Conservation (phyloP, 805 yeast genomes). For the Saturnispora ahearnii region DNA sequence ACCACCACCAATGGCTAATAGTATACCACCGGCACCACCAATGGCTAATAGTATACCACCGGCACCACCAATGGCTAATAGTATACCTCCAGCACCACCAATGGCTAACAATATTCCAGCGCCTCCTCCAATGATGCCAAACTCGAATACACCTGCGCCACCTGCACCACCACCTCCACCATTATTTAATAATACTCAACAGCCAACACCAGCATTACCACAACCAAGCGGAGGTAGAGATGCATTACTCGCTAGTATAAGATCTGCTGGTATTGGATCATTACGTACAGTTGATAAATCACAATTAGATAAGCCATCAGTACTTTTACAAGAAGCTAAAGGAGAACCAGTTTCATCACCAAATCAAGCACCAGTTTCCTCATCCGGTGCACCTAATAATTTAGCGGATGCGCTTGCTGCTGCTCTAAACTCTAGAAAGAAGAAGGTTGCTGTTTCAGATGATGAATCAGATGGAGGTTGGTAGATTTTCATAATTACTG, state of each 20-base stretch:
- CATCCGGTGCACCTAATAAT: constrained; percentile 39
- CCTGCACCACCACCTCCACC: constrained; percentile 19
- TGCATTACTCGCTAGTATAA: constrained; percentile 78
- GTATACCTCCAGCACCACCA: constrained; percentile 16
- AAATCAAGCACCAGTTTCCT: constrained; percentile 30
- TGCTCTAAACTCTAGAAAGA: constrained; percentile 75
- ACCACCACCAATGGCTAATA: constrained; percentile 29
- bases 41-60: constrained; percentile 22
- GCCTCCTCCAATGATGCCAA: constrained; percentile 16
- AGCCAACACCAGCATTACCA: constrained; percentile 30
- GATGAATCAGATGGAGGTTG: constrained; percentile 81
- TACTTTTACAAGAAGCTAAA: constrained; percentile 56
- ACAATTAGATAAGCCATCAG: constrained; percentile 73
- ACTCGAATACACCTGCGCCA: constrained; percentile 12
- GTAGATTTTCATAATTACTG: constrained; percentile 23
- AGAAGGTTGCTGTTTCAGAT: constrained; percentile 71
- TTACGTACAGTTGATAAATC: constrained; percentile 75
- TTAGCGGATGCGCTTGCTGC: constrained; percentile 36
- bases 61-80: constrained; percentile 18
- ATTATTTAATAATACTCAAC: constrained; percentile 17
- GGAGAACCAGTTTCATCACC: constrained; percentile 43
- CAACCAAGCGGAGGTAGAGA: constrained; percentile 49
- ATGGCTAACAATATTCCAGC: constrained; percentile 25
- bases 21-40: constrained; percentile 24
- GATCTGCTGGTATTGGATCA: constrained; percentile 65